These are phyloP conservation scores for Lasiodiplodia hormozganensis DNA, from an alignment of 2,329 filamentous ascomycete genomes.

Conservation along the genomic window DNA sequence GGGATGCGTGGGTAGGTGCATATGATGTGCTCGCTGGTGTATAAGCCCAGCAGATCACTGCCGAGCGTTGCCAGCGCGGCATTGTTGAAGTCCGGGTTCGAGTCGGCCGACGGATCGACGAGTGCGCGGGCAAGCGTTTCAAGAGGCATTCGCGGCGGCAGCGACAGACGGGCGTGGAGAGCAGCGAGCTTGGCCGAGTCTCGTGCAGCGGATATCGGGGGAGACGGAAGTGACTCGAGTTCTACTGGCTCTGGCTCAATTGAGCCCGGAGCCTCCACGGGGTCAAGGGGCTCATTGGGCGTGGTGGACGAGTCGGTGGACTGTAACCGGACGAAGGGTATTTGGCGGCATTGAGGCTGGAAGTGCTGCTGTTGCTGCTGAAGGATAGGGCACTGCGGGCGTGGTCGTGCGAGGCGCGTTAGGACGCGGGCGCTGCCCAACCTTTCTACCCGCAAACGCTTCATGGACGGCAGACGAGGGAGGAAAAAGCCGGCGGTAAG, in stretches of 20 bases:
- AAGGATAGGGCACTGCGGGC: conserved; percentile 46
- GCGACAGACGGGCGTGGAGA: conserved; percentile 84
- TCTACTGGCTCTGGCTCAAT: conserved; percentile 15
- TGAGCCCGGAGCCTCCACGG: background rate
- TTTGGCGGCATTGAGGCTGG: conserved; percentile 26
- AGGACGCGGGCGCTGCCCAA: conserved; percentile 67
- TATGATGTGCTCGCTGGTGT: conserved; percentile 85
- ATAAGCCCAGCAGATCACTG: conserved; percentile 82
- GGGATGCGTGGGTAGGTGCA: conserved; percentile 91
- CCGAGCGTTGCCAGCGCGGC: conserved; percentile 81
- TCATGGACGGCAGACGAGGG: conserved; percentile 52
- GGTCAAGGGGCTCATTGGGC: background rate
- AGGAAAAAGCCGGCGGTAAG: conserved; percentile 11
- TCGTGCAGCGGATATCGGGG: conserved; percentile 69
- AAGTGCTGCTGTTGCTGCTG: conserved; percentile 26
- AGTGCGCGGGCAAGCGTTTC: conserved; percentile 86
- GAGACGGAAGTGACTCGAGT: conserved; percentile 67
- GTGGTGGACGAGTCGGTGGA: conserved; percentile 29
- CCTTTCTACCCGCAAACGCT: conserved; percentile 67
- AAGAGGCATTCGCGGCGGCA: conserved; percentile 81
- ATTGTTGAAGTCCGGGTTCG: conserved; percentile 86
- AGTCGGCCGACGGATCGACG: conserved; percentile 84
- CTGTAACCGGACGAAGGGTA: conserved; percentile 38
- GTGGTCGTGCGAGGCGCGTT: conserved; percentile 52
- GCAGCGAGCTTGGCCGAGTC: conserved; percentile 89